Percentiles rank a stretch among this genome's conserved stretches.
Conservation (phyloP, 129 eudicot genomes). For the Artemisia argyi region DNA sequence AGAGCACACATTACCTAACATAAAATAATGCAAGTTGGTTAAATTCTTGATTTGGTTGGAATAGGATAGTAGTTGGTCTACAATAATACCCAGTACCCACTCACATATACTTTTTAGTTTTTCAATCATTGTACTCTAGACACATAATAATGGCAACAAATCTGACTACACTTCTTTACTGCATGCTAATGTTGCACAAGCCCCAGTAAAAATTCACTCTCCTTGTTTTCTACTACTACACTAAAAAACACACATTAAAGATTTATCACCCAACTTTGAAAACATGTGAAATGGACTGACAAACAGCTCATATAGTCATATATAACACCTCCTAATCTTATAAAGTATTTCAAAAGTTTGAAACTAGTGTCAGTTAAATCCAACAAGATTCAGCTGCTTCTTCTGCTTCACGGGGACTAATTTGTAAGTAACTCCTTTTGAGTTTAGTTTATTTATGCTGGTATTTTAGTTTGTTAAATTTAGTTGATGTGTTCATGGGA, state of each 20-base stretch:
- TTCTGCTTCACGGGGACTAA: background rate
- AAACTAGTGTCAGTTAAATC: slow-evolving; percentile 14
- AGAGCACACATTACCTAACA: no score
- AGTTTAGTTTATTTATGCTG: slow-evolving; percentile 18
- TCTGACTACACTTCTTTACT: background rate
- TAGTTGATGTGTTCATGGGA: background rate
- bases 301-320: slow-evolving; percentile 28
- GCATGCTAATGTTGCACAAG: background rate
- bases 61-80: background rate
- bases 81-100: slow-evolving; percentile 7
- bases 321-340: background rate
- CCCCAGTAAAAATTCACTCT: background rate
- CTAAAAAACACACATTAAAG: slow-evolving; percentile 26
- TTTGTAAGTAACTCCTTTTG: slow-evolving; percentile 5
- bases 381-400: background rate
- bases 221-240: background rate
- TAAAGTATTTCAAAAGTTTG: slow-evolving; percentile 31
- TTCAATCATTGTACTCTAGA: background rate
- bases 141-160: background rate
- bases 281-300: slow-evolving; percentile 37
- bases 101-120: background rate
- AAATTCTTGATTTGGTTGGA: background rate
- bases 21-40: no score
- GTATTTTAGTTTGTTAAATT: background rate
- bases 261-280: slow-evolving; percentile 23